A percentile compares a stretch with the other conserved stretches of the same genome.
These are phyloP conservation scores for Rhytidhysteron rufulum DNA, from an alignment of 2,329 filamentous ascomycete genomes.

Conservation along the genomic window DNA sequence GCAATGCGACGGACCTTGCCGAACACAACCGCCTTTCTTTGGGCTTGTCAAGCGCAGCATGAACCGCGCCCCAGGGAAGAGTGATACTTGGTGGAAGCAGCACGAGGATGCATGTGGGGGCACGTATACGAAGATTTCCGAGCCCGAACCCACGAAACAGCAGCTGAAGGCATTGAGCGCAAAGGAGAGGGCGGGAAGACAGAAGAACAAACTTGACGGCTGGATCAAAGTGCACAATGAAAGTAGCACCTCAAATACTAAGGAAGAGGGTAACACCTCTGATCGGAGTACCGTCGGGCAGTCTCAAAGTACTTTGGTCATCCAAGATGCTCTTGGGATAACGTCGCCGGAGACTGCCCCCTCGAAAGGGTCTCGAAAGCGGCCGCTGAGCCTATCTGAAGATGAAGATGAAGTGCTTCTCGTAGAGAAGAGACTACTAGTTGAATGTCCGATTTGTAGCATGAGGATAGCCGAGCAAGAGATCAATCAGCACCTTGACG, in stretches of 20 bases:
- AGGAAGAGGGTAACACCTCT: neutral
- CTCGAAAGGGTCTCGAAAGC: conserved; percentile 11
- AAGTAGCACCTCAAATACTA: neutral
- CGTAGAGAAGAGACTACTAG: conserved; percentile 17
- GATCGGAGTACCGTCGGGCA: conserved; percentile 12
- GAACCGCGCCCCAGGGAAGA: conserved; percentile 41
- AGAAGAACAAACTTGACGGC: conserved; percentile 43
- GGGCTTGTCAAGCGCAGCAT: conserved; percentile 45
- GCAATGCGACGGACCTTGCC: conserved; percentile 42
- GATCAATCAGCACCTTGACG: conserved; percentile 41
- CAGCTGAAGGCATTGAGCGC: conserved; percentile 36
- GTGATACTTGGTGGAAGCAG: conserved; percentile 39
- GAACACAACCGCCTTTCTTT: conserved; percentile 37
- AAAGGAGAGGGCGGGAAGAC: conserved; percentile 38
- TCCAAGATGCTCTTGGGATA: conserved; percentile 10
- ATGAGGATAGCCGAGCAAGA: conserved; percentile 20
- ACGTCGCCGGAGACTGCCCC: neutral
- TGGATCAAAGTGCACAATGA: conserved; percentile 30
- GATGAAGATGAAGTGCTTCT: conserved; percentile 10
- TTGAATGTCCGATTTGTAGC: conserved; percentile 40
- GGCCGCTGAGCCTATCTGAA: conserved; percentile 6
- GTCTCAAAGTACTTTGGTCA: conserved; percentile 2
- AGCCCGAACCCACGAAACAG: conserved; percentile 41
- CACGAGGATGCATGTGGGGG: conserved; percentile 42
- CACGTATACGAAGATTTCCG: conserved; percentile 38